Evolutionary conservation across 805 yeast species (phyloP).

Genomic region (Maudiozyma barnettii): DNA sequence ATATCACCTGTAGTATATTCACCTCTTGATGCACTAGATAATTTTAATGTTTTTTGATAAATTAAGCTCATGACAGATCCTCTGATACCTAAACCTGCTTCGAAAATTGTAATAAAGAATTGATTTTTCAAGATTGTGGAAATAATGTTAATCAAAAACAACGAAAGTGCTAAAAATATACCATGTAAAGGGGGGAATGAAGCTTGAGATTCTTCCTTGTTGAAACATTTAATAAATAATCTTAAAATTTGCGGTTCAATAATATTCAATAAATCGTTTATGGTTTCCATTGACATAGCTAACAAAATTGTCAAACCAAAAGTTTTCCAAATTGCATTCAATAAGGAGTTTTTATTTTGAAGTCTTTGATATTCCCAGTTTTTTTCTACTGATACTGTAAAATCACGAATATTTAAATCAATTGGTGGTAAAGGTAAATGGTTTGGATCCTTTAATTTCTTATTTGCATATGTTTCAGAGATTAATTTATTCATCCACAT

Average conservation of each 20-base stretch:
- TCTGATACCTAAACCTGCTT: conserved; percentile 56
- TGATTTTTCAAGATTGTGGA: conserved; percentile 61
- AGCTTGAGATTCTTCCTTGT: conserved; percentile 14
- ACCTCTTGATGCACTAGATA: conserved; percentile 58
- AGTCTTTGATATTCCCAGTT: conserved; percentile 32
- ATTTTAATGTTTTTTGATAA: conserved; percentile 56
- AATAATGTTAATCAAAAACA: conserved; percentile 53
- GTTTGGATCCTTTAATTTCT: conserved; percentile 32
- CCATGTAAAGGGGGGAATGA: conserved; percentile 49
- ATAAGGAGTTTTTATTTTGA: conserved; percentile 24
- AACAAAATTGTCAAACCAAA: conserved; percentile 31
- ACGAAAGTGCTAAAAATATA: conserved; percentile 46
- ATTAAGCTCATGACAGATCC: conserved; percentile 59
- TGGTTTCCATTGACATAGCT: conserved; percentile 32
- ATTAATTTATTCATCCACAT: conserved; percentile 42
- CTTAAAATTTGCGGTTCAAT: conserved; percentile 51
- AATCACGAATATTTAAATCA: conserved; percentile 28
- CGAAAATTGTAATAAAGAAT: conserved; percentile 47
- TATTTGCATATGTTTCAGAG: conserved; percentile 31
- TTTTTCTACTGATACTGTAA: conserved; percentile 24
- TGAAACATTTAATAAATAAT: conserved; percentile 39
- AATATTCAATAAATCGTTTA: conserved; percentile 33
- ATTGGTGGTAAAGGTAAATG: conserved; percentile 37
- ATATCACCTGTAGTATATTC: conserved; percentile 67
- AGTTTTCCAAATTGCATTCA: conserved; percentile 30